Percentiles rank a stretch among this genome's conserved stretches.
These are phyloP conservation scores for Dillenia suffruticosa DNA, from an alignment of 164 flowering plant genomes.

Conservation along the genomic window DNA sequence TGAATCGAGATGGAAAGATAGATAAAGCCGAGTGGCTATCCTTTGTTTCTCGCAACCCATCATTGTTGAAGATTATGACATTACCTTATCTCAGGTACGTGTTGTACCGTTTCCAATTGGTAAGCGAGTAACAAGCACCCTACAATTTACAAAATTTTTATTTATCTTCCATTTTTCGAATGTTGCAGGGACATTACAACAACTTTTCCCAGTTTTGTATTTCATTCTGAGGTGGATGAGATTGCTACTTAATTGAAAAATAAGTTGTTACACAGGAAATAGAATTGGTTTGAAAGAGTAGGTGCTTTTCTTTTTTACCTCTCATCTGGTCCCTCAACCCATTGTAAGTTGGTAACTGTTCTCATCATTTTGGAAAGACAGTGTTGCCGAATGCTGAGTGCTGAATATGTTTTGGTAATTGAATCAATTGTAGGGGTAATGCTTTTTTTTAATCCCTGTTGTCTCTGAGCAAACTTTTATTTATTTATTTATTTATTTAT, in stretches of 20 bases:
- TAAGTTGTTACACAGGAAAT: too few relatives aligned
- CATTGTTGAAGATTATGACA: slow-evolving; percentile 72
- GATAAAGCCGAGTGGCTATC: slow-evolving; percentile 83
- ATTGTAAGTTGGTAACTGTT: too few relatives aligned
- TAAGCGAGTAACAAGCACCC: not conserved
- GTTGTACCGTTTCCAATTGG: not conserved
- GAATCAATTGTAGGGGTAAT: too few relatives aligned
- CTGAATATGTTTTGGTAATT: too few relatives aligned
- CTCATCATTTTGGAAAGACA: too few relatives aligned
- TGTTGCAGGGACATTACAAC: slow-evolving; percentile 91
- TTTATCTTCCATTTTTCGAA: not conserved
- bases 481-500: too few relatives aligned
- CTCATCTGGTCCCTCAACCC: too few relatives aligned
- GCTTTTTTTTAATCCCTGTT: too few relatives aligned
- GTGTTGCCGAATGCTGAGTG: too few relatives aligned
- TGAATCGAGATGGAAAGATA: slow-evolving; percentile 79
- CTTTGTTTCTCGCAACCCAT: slow-evolving; percentile 73
- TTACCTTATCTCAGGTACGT: slow-evolving; percentile 67
- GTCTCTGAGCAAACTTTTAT: too few relatives aligned
- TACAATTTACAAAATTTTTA: not conserved
- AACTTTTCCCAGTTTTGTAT: slow-evolving; percentile 90
- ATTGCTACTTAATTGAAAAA: slow-evolving; percentile 42
- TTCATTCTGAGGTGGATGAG: slow-evolving; percentile 87
- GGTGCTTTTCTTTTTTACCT: too few relatives aligned
- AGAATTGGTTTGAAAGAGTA: too few relatives aligned